phyloP scores from a whole-genome alignment of 352 stramenopile species.

The Phytophthora cryptogea region DNA sequence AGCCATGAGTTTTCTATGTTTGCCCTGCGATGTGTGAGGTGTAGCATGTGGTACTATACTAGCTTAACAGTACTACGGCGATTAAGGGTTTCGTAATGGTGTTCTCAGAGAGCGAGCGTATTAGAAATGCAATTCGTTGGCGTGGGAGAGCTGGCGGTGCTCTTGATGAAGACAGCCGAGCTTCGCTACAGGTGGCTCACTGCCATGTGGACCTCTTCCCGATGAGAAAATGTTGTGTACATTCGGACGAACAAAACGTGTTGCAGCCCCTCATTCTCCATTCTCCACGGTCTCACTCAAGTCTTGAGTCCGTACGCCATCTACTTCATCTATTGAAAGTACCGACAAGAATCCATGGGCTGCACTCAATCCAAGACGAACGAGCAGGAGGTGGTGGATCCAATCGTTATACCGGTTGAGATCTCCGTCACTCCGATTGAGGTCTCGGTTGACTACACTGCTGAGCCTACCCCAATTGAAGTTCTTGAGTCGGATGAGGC shows the following conservation, averaged over 20 bases:
- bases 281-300: slow-evolving; percentile 17
- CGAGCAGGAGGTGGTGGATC: slow-evolving; percentile 45
- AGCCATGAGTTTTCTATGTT: background rate
- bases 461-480: background rate
- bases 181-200: slow-evolving; percentile 5
- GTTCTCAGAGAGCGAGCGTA: slow-evolving; percentile 5
- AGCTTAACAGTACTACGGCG: background rate
- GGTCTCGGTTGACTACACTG: background rate
- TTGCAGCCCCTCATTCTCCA: slow-evolving; percentile 16
- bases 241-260: background rate
- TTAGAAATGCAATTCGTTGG: slow-evolving; percentile 30
- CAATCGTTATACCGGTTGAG: slow-evolving; percentile 5
- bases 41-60: slow-evolving; percentile 1
- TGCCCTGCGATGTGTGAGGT: background rate
- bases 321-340: slow-evolving; percentile 4
- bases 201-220: slow-evolving; percentile 1
- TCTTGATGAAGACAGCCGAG: slow-evolving; percentile 9
- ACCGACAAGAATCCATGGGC: slow-evolving; percentile 44
- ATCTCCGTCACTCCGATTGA: background rate
- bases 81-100: slow-evolving; percentile 16
- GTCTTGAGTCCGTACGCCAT: slow-evolving; percentile 9
- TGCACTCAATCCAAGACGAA: slow-evolving; percentile 65
- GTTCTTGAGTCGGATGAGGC: slow-evolving; percentile 5
- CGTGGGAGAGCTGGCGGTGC: background rate
- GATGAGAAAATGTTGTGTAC: slow-evolving; percentile 12